A percentile compares a stretch with the other conserved stretches of the same genome.
phyloP scores from a whole-genome alignment of 2,329 filamentous ascomycete genomes.

The Neurospora crassa region DNA sequence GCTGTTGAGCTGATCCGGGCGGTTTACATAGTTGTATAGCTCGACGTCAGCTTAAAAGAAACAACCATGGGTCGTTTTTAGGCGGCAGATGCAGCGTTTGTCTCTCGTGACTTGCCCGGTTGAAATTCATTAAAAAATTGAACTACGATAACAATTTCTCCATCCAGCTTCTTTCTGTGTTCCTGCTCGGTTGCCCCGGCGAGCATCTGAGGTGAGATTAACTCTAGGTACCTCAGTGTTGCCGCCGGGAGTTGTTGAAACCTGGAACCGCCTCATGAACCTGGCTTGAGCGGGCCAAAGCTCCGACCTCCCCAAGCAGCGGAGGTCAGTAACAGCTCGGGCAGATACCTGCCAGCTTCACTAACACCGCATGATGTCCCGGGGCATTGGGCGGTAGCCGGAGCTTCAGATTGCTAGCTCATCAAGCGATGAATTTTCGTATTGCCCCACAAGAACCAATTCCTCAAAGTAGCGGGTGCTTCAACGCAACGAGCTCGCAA shows the following conservation, averaged over 20 bases:
- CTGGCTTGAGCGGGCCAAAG: background rate
- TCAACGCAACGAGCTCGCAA: background rate
- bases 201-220: background rate
- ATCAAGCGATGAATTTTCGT: background rate
- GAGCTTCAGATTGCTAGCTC: background rate
- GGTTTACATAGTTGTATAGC: background rate
- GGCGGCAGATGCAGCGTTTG: background rate
- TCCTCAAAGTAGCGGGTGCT: background rate
- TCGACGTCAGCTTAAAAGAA: background rate
- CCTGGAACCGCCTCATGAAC: background rate
- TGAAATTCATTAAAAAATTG: background rate
- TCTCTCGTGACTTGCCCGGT: background rate
- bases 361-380: background rate
- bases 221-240: background rate
- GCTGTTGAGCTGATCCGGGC: background rate
- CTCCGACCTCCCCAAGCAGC: background rate
- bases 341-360: background rate
- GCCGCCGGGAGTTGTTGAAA: slow-evolving; percentile 1
- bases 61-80: background rate
- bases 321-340: background rate
- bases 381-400: background rate
- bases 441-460: background rate
- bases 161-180: background rate
- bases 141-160: background rate
- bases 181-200: background rate